A percentile compares a stretch with the other conserved stretches of the same genome.
Evolutionary conservation across 2,329 filamentous ascomycete species (phyloP).

Genomic region (Alternaria panax): DNA sequence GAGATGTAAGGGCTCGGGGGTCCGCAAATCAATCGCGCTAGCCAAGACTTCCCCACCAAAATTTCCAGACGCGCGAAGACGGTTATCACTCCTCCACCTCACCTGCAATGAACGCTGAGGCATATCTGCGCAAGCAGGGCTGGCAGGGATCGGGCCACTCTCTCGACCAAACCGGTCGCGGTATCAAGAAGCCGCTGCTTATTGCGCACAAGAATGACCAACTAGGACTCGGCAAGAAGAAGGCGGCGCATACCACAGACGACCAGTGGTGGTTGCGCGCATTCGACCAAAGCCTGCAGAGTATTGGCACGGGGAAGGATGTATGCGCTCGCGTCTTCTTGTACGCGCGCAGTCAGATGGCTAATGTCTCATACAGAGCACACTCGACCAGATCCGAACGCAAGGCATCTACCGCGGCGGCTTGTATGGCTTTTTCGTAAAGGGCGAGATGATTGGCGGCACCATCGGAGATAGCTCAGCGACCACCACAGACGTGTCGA

Average conservation of each 20-base stretch:
- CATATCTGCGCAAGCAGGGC: slow-evolving; percentile 83
- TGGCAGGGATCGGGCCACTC: slow-evolving; percentile 91
- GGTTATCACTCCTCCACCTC: slow-evolving; percentile 8
- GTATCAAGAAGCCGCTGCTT: slow-evolving; percentile 82
- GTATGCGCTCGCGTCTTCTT: slow-evolving; percentile 14
- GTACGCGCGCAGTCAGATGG: not conserved
- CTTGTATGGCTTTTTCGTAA: slow-evolving; percentile 85
- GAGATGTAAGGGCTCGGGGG: too few species aligned
- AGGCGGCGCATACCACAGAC: slow-evolving; percentile 58
- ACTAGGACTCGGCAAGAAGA: slow-evolving; percentile 81
- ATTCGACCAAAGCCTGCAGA: slow-evolving; percentile 88
- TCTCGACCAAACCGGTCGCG: slow-evolving; percentile 77
- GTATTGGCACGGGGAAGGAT: slow-evolving; percentile 52
- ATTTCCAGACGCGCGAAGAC: slow-evolving; percentile 20
- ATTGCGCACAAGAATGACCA: slow-evolving; percentile 83
- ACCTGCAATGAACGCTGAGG: slow-evolving; percentile 77
- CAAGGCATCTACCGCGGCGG: slow-evolving; percentile 60
- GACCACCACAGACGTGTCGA: slow-evolving; percentile 24
- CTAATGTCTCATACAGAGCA: slow-evolving; percentile 60
- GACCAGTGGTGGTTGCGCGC: slow-evolving; percentile 98
- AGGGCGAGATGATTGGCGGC: slow-evolving; percentile 77
- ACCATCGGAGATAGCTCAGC: slow-evolving; percentile 61
- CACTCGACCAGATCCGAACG: slow-evolving; percentile 56
- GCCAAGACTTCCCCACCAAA: slow-evolving; percentile 26
- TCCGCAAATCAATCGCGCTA: slow-evolving; percentile 13